Percentiles rank a stretch among this genome's conserved stretches.
These are phyloP conservation scores for Citrullus colocynthis DNA, from an alignment of 306 rosid genomes.

Conservation along the genomic window DNA sequence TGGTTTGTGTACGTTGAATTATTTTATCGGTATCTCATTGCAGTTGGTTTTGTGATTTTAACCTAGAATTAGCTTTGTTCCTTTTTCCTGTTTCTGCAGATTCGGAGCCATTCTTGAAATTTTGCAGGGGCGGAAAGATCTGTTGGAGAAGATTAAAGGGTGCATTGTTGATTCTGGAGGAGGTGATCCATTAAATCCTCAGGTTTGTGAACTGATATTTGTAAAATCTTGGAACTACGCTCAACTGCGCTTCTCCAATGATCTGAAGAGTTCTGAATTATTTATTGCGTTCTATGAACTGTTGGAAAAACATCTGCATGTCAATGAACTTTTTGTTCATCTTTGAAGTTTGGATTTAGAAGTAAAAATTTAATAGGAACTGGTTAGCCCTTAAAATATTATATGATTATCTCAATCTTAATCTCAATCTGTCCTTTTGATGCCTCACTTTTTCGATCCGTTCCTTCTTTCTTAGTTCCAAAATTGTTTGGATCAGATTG, in stretches of 20 bases:
- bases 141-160: conserved; percentile 59
- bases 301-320: not conserved
- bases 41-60: not conserved
- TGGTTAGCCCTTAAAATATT: not conserved
- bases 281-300: not conserved
- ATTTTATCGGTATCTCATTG: not conserved
- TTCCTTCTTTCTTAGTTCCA: not conserved
- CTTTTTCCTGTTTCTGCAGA: conserved; percentile 28
- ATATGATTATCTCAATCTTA: not conserved
- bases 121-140: conserved; percentile 30
- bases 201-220: conserved; percentile 29
- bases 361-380: not conserved
- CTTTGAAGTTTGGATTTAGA: not conserved
- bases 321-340: not conserved
- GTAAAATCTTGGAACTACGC: not conserved
- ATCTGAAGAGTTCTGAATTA: not conserved
- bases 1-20: conserved; percentile 65
- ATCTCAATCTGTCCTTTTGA: not conserved
- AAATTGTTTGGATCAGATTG: not conserved
- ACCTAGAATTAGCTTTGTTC: not conserved
- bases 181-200: conserved; percentile 66
- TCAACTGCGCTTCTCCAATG: not conserved
- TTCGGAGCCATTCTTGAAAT: conserved; percentile 58
- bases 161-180: conserved; percentile 88
- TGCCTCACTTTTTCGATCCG: not conserved